phyloP scores from a whole-genome alignment of 345 rosid genomes.

The Pseudoturritis turrita region DNA sequence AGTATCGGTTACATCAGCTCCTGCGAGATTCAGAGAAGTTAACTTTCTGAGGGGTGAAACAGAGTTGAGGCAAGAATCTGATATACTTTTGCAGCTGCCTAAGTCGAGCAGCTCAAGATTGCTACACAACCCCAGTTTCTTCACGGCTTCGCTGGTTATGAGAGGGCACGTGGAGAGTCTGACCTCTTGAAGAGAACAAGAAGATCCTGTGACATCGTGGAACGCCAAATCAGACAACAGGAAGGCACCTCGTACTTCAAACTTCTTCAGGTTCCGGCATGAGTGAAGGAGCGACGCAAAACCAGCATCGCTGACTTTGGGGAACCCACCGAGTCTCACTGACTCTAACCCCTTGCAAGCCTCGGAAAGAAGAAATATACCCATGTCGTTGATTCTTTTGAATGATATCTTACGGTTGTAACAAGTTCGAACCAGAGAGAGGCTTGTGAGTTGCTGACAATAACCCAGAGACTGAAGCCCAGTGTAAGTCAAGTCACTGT shows the following conservation, averaged over 20 bases:
- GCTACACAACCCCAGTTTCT: constrained; percentile 42
- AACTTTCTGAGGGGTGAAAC: constrained; percentile 43
- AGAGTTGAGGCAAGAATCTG: constrained; percentile 50
- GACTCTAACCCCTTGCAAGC: constrained; percentile 54
- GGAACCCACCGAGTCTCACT: constrained; percentile 53
- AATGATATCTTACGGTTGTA: constrained; percentile 47
- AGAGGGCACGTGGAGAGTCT: constrained; percentile 49
- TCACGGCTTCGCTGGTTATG: constrained; percentile 72
- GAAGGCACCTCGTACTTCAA: constrained; percentile 55
- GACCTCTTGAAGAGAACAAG: constrained; percentile 54
- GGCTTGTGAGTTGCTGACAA: constrained; percentile 41
- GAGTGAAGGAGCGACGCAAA: constrained; percentile 59
- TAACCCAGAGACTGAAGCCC: constrained; percentile 52
- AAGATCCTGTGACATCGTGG: constrained; percentile 44
- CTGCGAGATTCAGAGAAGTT: constrained; percentile 48
- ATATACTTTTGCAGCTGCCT: constrained; percentile 57
- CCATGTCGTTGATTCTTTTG: constrained; percentile 65
- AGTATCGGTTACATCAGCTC: constrained; percentile 60
- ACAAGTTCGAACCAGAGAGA: constrained; percentile 49
- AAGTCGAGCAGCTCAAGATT: constrained; percentile 61
- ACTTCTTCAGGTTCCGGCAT: constrained; percentile 46
- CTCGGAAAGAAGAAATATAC: constrained; percentile 59
- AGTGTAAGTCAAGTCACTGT: constrained; percentile 44
- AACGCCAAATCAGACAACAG: constrained; percentile 64
- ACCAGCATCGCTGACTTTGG: constrained; percentile 71